phyloP scores from a whole-genome alignment of 805 yeast genomes.

The Pichia scutulata region DNA sequence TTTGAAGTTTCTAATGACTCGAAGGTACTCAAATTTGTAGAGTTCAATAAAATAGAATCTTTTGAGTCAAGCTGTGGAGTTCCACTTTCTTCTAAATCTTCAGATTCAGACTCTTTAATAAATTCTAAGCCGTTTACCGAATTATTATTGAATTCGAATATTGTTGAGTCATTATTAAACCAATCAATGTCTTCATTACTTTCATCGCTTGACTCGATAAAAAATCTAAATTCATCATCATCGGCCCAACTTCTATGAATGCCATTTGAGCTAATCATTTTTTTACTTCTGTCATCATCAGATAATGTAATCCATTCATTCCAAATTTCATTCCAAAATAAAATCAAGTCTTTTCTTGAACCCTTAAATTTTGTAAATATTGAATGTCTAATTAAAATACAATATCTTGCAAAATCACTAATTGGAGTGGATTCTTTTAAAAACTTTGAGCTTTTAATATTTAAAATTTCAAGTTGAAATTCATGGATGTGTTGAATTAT shows the following conservation, averaged over 20 bases:
- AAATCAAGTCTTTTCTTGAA: constrained; percentile 16
- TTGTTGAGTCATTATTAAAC: constrained; percentile 1
- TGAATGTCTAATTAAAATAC: constrained; percentile 14
- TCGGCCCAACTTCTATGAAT: constrained; percentile 19
- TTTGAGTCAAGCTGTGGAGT: not conserved
- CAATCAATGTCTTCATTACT: constrained; percentile 11
- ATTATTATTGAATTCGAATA: not conserved
- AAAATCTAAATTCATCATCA: constrained; percentile 19
- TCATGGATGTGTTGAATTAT: constrained; percentile 6
- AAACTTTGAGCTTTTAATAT: constrained; percentile 11
- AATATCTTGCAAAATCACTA: constrained; percentile 26
- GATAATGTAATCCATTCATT: constrained; percentile 18
- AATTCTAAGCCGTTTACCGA: constrained; percentile 6
- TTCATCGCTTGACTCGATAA: constrained; percentile 13
- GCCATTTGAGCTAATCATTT: constrained; percentile 10
- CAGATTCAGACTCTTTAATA: constrained; percentile 11
- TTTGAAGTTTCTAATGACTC: not conserved
- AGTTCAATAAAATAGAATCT: not conserved
- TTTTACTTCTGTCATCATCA: constrained; percentile 13
- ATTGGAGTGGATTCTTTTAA: constrained; percentile 19
- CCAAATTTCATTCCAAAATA: constrained; percentile 23
- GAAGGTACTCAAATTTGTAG: not conserved
- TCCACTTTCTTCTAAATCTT: not conserved
- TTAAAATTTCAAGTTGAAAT: constrained; percentile 2
- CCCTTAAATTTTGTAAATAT: constrained; percentile 16